Evolutionary conservation across 768 basidiomycete genomes (phyloP).

Genomic region (Dioszegia aurantiaca): DNA sequence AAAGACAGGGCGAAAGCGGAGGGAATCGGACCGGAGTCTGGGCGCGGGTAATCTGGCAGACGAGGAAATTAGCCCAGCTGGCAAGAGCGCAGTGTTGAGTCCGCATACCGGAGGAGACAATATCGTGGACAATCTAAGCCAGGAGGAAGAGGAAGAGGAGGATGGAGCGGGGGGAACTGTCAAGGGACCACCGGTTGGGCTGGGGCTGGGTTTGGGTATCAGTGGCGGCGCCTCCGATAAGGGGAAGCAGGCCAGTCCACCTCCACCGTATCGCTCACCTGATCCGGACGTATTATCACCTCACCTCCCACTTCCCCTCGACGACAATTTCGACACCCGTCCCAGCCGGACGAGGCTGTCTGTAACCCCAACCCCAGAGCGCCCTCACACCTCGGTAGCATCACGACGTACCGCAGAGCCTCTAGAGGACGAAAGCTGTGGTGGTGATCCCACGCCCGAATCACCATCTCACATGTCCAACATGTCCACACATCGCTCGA

Average conservation of each 20-base stretch:
- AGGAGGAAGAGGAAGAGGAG: constrained; percentile 15
- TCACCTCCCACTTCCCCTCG: constrained; percentile 2
- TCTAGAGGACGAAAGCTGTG: no score
- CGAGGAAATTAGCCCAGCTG: constrained; percentile 25
- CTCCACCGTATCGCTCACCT: constrained; percentile 37
- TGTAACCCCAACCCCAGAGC: constrained; percentile 28
- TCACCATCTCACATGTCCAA: constrained; percentile 20
- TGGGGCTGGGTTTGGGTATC: neutral
- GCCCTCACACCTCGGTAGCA: neutral
- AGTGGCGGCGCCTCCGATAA: neutral
- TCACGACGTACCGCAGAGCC: neutral
- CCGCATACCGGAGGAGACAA: neutral
- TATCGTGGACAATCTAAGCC: neutral
- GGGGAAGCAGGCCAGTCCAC: constrained; percentile 22
- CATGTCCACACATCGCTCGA: constrained; percentile 1
- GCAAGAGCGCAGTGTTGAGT: neutral
- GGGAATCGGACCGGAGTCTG: constrained; percentile 10
- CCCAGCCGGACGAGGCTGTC: constrained; percentile 15
- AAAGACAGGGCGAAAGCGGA: neutral
- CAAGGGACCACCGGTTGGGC: constrained; percentile 17
- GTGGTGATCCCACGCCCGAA: neutral
- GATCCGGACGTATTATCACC: constrained; percentile 14
- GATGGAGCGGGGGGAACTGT: constrained; percentile 22
- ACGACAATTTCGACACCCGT: neutral
- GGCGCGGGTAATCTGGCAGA: constrained; percentile 27